phyloP scores from a whole-genome alignment of 495 filamentous ascomycete genomes.

The Pyrenula aspistea region DNA sequence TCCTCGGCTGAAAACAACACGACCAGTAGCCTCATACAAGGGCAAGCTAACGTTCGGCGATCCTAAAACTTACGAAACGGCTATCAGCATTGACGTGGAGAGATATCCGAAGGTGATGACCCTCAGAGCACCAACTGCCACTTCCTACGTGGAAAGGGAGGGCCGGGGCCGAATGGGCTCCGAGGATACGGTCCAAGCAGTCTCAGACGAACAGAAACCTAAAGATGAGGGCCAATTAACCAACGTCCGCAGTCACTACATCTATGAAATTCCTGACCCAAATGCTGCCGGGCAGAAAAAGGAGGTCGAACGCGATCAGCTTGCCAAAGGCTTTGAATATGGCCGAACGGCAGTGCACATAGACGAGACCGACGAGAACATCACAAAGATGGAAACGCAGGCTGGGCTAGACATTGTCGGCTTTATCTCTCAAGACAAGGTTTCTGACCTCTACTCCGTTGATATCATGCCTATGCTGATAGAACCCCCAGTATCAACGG shows the following conservation, averaged over 20 bases:
- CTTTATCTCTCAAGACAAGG: slow-evolving; percentile 65
- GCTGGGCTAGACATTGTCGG: slow-evolving; percentile 71
- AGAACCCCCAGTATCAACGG: slow-evolving; percentile 53
- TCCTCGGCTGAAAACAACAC: slow-evolving; percentile 61
- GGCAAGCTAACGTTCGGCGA: slow-evolving; percentile 75
- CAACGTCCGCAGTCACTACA: slow-evolving; percentile 55
- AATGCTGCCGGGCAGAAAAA: slow-evolving; percentile 64
- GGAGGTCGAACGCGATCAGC: slow-evolving; percentile 71
- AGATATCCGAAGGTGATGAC: slow-evolving; percentile 76
- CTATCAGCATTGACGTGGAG: slow-evolving; percentile 75
- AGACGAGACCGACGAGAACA: slow-evolving; percentile 65
- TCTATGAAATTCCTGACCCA: slow-evolving; percentile 70
- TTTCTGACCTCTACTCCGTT: slow-evolving; percentile 21
- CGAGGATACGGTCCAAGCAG: slow-evolving; percentile 32
- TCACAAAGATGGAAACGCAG: slow-evolving; percentile 68
- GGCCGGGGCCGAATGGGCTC: slow-evolving; percentile 28
- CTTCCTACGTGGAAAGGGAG: slow-evolving; percentile 50
- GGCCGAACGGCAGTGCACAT: slow-evolving; percentile 87
- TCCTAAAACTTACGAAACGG: slow-evolving; percentile 56
- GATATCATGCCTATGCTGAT: slow-evolving; percentile 5
- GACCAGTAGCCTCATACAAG: slow-evolving; percentile 65
- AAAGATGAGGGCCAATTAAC: slow-evolving; percentile 31
- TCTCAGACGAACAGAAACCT: slow-evolving; percentile 18
- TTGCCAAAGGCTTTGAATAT: slow-evolving; percentile 90
- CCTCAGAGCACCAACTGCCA: slow-evolving; percentile 62